Evolutionary conservation across 139 green algal genomes (phyloP).

Genomic region (Mesotaenium endlicherianum): DNA sequence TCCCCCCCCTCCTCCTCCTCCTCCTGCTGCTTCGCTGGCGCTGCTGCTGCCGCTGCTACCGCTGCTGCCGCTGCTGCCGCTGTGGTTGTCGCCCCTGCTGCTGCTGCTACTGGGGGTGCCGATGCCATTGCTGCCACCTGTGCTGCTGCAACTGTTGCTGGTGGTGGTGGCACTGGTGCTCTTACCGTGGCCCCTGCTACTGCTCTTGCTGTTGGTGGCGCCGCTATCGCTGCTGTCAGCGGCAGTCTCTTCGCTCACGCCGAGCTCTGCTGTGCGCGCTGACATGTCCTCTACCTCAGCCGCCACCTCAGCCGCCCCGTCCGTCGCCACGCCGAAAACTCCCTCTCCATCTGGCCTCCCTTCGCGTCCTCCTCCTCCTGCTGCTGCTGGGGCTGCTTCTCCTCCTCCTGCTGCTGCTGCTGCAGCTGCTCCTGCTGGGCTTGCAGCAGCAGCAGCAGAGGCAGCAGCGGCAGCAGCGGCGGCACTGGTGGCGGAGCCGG

Average conservation of each 20-base stretch:
- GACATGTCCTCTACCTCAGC: background rate
- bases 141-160: too few species aligned
- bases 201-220: background rate
- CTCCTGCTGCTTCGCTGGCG: too few species aligned
- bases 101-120: background rate
- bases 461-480: too few species aligned
- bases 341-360: background rate
- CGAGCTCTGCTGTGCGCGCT: background rate
- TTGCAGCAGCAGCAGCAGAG: background rate
- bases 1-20: background rate
- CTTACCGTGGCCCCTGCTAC: too few species aligned
- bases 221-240: background rate
- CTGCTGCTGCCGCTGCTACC: background rate
- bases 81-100: background rate
- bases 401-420: background rate
- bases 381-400: too few species aligned
- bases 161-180: background rate
- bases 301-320: background rate
- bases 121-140: background rate
- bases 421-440: background rate
- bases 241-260: background rate
- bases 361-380: background rate
- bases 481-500: too few species aligned
- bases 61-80: background rate
- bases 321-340: background rate